Evolutionary conservation across 441 rosid species (phyloP), one percentile per base, ranked within the genome.

Genomic region (Eugenia klotzschiana): DNA sequence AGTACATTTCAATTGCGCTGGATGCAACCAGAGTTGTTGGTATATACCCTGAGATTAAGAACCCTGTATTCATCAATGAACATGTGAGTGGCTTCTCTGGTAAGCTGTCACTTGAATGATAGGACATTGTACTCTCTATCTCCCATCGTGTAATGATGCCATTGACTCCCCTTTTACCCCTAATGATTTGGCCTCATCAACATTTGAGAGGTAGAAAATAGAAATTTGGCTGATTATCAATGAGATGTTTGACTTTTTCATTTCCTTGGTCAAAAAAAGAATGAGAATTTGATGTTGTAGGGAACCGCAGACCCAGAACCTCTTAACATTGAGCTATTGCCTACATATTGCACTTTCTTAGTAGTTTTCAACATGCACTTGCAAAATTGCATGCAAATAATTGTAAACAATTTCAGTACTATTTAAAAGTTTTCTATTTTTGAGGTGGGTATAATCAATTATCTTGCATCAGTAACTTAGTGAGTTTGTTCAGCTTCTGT

Each of bases 31-130:
- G 99, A 91, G 91, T 94, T 82, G 98, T 95, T 54, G 99, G 99
- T 57, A 97, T 97, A 86, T 97, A 97, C 90, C 98, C 99, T 8
- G 99, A 97, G 93, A 94, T 94, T 29, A 97, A 97, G 87, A 92
- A 92, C 84, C 98, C 99, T 8, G 94, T 94, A 74, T 87, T 95
- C 72, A 93, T 94, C 86, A 97, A 94, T 84, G 92, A 94, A 89
- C 93, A 80, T 82, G 98, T 95, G 85, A 91, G 95, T 86, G 73
- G 73, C 52, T 83, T 84, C 82, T 57, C 79, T 72, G 82, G 10
- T 49, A 53, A 58, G 72, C 79, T 74, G 12, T 51, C 58, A 27
- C 41, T 20, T 51, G 53, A 79, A n/a, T 49, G 29, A 46, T 25
- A 25, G 22, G 81, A 51, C 54, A 49, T 7, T 1, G 0, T 14